These are phyloP conservation scores for Zymoseptoria pseudotritici DNA, from an alignment of 2,329 filamentous ascomycete genomes.

Conservation along the genomic window DNA sequence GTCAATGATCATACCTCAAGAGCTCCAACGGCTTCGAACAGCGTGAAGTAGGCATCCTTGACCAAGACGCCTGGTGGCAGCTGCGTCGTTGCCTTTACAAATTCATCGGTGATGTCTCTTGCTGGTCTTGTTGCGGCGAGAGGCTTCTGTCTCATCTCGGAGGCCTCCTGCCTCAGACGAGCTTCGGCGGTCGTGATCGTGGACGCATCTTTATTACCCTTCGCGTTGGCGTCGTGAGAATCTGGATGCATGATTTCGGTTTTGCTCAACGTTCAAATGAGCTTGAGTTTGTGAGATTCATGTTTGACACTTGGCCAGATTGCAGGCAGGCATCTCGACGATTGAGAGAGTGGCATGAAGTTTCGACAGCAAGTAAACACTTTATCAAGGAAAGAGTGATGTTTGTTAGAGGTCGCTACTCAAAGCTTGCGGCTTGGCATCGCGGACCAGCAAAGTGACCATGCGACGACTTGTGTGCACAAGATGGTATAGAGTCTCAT, in stretches of 20 bases:
- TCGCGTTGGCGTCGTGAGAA: not conserved
- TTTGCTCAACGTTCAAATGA: not conserved
- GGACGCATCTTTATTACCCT: not conserved
- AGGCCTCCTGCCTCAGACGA: slow-evolving; percentile 20
- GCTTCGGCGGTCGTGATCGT: slow-evolving; percentile 5
- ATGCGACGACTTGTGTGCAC: slow-evolving; percentile 1
- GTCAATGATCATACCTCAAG: slow-evolving; percentile 49
- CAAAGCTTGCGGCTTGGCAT: not conserved
- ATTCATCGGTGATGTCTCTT: slow-evolving; percentile 31
- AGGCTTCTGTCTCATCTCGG: slow-evolving; percentile 8
- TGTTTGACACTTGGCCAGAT: not conserved
- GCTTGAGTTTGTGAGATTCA: not conserved
- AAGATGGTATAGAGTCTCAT: not conserved
- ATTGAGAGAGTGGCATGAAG: not conserved
- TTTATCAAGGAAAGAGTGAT: not conserved
- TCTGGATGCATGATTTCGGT: not conserved
- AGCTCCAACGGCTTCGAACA: slow-evolving; percentile 89
- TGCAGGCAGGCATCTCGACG: not conserved
- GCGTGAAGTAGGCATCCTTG: slow-evolving; percentile 88
- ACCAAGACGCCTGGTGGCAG: slow-evolving; percentile 74
- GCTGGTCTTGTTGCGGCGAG: slow-evolving; percentile 7
- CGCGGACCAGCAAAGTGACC: not conserved
- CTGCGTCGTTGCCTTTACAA: slow-evolving; percentile 31
- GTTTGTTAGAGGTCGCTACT: not conserved
- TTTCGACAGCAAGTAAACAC: not conserved